Percentiles rank a stretch among this genome's conserved stretches.
Evolutionary conservation across 1,284 basidiomycete species (phyloP).

Genomic region (Mrakiaceae sp.): DNA sequence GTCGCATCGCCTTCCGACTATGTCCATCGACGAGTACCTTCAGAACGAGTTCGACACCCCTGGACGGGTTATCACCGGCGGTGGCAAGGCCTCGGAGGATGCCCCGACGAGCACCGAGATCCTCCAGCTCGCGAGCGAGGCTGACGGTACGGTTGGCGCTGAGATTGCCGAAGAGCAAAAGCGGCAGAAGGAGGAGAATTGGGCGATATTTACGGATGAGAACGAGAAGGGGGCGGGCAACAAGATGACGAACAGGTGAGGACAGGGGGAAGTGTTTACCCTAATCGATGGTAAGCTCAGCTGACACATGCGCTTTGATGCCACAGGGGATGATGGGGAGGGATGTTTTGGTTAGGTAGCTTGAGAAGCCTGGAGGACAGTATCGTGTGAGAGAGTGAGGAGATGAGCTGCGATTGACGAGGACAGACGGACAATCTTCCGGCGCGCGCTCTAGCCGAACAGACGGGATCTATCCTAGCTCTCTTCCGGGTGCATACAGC

Average conservation of each 20-base stretch:
- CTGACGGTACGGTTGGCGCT: slow-evolving; percentile 63
- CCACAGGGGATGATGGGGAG: too few species aligned
- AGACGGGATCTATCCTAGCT: too few species aligned
- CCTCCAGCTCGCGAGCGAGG: slow-evolving; percentile 62
- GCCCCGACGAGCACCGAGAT: slow-evolving; percentile 64
- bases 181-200: slow-evolving; percentile 69
- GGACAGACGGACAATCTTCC: too few species aligned
- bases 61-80: slow-evolving; percentile 59
- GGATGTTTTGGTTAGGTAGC: too few species aligned
- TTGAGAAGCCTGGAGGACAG: too few species aligned
- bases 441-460: too few species aligned
- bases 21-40: slow-evolving; percentile 93
- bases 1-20: slow-evolving; percentile 79
- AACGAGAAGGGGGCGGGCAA: slow-evolving; percentile 79
- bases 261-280: too few species aligned
- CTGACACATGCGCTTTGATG: too few species aligned
- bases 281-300: too few species aligned
- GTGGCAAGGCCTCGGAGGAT: slow-evolving; percentile 59
- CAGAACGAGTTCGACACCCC: slow-evolving; percentile 50
- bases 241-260: slow-evolving; percentile 52
- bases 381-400: too few species aligned
- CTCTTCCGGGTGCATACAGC: too few species aligned
- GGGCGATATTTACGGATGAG: slow-evolving; percentile 70
- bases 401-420: too few species aligned
- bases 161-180: slow-evolving; percentile 64